These are phyloP conservation scores for Alternaria brassicae DNA, from an alignment of 2,329 filamentous ascomycete species.

Conservation along the genomic window DNA sequence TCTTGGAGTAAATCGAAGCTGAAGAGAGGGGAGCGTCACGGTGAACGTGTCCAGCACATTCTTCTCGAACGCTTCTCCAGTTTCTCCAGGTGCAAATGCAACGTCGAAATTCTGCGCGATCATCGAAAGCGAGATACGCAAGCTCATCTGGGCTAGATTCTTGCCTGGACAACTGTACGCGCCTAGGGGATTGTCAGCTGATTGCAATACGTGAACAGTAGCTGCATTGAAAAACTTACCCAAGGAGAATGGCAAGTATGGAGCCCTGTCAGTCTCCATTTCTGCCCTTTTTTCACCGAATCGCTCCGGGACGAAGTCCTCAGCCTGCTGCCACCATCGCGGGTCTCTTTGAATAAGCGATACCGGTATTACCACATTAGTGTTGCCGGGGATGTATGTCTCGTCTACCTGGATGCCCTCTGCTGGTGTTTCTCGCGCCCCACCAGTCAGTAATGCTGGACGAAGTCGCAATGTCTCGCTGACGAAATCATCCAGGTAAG, in stretches of 20 bases:
- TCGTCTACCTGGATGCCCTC: conserved; percentile 39
- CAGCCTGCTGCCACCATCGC: conserved; percentile 21
- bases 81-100: conserved; percentile 25
- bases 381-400: conserved; percentile 20
- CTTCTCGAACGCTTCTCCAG: conserved; percentile 29
- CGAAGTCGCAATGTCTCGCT: conserved; percentile 51
- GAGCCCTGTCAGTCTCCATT: conserved; percentile 27
- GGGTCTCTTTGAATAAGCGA: conserved; percentile 19
- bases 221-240: conserved; percentile 7
- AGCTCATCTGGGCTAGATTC: conserved; percentile 24
- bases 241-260: conserved; percentile 25
- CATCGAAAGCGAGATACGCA: conserved; percentile 21
- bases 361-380: conserved; percentile 19
- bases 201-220: background rate
- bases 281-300: conserved; percentile 23
- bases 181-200: conserved; percentile 11
- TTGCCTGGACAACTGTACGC: conserved; percentile 27
- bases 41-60: conserved; percentile 28
- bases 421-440: conserved; percentile 49
- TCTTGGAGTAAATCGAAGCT: conserved; percentile 31
- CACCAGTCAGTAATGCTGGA: conserved; percentile 48
- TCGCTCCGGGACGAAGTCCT: conserved; percentile 27
- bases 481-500: conserved; percentile 43
- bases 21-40: conserved; percentile 39
- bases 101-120: conserved; percentile 26